Conservation (phyloP, 345 rosid species). For the Linum tenue region DNA sequence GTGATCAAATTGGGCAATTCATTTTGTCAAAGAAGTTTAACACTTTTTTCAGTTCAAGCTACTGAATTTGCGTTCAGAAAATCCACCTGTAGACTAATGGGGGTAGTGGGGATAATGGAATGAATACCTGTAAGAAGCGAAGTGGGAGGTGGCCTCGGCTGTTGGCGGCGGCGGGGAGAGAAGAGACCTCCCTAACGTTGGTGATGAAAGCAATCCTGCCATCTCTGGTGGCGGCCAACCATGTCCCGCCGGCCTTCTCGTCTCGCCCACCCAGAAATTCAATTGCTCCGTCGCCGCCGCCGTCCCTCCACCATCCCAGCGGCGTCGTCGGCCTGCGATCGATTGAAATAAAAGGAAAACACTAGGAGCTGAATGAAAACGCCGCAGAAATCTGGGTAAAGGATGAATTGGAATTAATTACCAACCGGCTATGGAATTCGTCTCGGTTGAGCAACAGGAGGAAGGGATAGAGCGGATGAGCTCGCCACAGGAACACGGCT, state of each 20-base stretch:
- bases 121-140: constrained; percentile 3
- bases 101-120: not conserved
- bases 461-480: not conserved
- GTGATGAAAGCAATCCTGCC: not conserved
- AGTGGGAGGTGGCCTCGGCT: constrained; percentile 7
- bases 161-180: not conserved
- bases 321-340: constrained; percentile 1
- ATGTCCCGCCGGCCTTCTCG: constrained; percentile 3
- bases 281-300: not conserved
- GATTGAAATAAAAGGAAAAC: not conserved
- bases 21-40: too few species aligned
- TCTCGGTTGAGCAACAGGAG: not conserved
- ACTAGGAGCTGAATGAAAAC: not conserved
- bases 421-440: not conserved
- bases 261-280: constrained; percentile 7
- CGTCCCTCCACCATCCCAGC: constrained; percentile 4
- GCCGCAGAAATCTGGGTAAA: not conserved
- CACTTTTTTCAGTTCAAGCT: not conserved
- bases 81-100: too few species aligned
- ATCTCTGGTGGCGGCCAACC: constrained; percentile 1
- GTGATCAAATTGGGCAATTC: not conserved
- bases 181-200: not conserved
- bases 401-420: not conserved
- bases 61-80: not conserved
- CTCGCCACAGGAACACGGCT: not conserved